A percentile compares a stretch with the other conserved stretches of the same genome.
These are phyloP conservation scores for Eutypella sp. DNA, from an alignment of 2,329 filamentous ascomycete species.

Conservation along the genomic window DNA sequence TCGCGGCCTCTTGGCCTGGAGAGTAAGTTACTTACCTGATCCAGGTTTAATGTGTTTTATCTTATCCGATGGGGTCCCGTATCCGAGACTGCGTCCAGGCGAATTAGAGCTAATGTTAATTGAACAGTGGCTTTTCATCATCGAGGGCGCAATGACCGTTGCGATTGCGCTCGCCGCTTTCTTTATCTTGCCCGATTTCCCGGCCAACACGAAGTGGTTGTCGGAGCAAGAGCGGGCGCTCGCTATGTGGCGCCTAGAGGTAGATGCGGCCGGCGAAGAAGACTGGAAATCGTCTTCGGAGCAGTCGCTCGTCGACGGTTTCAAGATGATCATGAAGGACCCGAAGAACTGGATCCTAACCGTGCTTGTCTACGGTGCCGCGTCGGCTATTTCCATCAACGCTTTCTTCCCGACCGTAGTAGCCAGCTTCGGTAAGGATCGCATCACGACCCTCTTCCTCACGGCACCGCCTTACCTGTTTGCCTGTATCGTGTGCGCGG, in stretches of 20 bases:
- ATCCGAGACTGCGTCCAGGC: conserved; percentile 7
- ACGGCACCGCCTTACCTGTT: conserved; percentile 26
- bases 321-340: conserved; percentile 13
- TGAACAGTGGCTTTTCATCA: conserved; percentile 5
- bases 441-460: conserved; percentile 21
- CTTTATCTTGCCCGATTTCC: conserved; percentile 18
- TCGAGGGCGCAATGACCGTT: conserved; percentile 19
- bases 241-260: conserved; percentile 14
- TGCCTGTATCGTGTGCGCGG: conserved; percentile 20
- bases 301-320: conserved; percentile 9
- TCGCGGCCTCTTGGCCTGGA: conserved; percentile 53
- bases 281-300: conserved; percentile 12
- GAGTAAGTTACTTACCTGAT: conserved; percentile 1
- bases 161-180: conserved; percentile 16
- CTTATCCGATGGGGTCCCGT: conserved; percentile 23
- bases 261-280: conserved; percentile 16
- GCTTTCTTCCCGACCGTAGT: conserved; percentile 26
- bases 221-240: conserved; percentile 14
- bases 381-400: conserved; percentile 1
- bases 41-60: conserved; percentile 17
- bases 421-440: conserved; percentile 17
- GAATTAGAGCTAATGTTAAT: no score
- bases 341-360: conserved; percentile 6
- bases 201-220: conserved; percentile 17
- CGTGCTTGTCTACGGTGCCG: conserved; percentile 2